Evolutionary conservation across 805 yeast genomes (phyloP), one percentile per base, ranked within the genome.

Genomic region (Zygotorulaspora danielsina): DNA sequence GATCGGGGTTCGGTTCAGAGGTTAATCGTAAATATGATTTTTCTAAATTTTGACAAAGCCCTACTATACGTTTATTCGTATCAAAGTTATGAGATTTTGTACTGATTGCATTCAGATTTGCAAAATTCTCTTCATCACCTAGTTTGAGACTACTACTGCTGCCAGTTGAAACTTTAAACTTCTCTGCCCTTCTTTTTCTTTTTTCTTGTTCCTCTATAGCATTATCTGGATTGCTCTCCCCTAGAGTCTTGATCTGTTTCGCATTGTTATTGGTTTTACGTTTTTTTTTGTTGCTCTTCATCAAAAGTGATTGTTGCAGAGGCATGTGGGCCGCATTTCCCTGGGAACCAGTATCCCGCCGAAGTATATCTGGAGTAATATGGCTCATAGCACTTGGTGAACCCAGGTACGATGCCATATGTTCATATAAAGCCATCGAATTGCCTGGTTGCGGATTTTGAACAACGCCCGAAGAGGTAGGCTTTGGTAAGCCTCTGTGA

Each of bases 1-100:
- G 65, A 2, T 76, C 73, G 0, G 97, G 96, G 46, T 85, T 84
- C 0, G 97, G 96, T 36, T 81, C 96, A 2, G 96, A 84, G 0
- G 98, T 93, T 44, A 93, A 65, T 44, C 97, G 72, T 17, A 87
- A 65, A 57, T 88, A 90, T 31, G 76, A 68, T 60, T 90, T 93
- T 50, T 88, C 96, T 17, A 90, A 58, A 1, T 57, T 67, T 37
- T 71, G 70, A 53, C 83, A 73, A 1, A 75, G 70, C 0, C 98
- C 98, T 8, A 82, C 68, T 3, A 79, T 54, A 15, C 66, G 64
- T 28, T 59, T 57, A 35, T 62, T 52, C 36, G 60, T 57, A 39
- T 64, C 65, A 35, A 49, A 57, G 28, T 49, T 52, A 34, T 53
- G 61, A 13, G 59, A 60, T 36, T 55, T 58, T 12, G 59, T 51